Evolutionary conservation across 2,329 filamentous ascomycete genomes (phyloP).

Genomic region (Chrysoporthe cubensis): DNA sequence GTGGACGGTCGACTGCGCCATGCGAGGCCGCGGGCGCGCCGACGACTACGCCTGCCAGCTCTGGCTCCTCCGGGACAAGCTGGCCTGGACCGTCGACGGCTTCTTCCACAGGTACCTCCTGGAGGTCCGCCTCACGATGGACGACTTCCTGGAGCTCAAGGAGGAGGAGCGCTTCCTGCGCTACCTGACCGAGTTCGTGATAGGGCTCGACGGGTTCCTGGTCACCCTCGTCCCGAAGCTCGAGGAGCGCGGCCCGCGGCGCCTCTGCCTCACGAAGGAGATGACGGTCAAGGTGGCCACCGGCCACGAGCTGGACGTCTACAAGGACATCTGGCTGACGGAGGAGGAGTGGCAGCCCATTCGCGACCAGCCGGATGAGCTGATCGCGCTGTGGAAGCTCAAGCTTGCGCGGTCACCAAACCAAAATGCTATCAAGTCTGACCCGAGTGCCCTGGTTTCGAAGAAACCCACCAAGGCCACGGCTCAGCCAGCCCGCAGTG

Average conservation of each 20-base stretch:
- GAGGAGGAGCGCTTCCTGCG: background rate
- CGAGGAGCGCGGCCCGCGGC: background rate
- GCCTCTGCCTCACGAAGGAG: background rate
- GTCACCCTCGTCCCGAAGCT: background rate
- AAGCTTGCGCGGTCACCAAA: background rate
- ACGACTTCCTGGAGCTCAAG: background rate
- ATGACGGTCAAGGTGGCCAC: conserved; percentile 1
- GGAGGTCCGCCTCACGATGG: background rate
- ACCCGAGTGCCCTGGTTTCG: background rate
- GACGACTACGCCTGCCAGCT: background rate
- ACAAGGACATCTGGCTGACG: conserved; percentile 9
- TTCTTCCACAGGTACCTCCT: background rate
- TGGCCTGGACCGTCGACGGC: background rate
- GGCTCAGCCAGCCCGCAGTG: background rate
- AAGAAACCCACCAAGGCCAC: background rate
- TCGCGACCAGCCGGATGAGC: background rate
- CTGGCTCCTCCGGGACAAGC: background rate
- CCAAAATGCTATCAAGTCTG: background rate
- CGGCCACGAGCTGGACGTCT: background rate
- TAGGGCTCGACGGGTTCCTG: background rate
- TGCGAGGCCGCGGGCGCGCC: background rate
- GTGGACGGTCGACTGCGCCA: background rate
- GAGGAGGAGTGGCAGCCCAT: conserved; percentile 6
- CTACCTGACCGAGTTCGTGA: background rate
- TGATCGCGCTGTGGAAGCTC: background rate